Evolutionary conservation across 306 rosid genomes (phyloP).

Genomic region (Sindora glabra): DNA sequence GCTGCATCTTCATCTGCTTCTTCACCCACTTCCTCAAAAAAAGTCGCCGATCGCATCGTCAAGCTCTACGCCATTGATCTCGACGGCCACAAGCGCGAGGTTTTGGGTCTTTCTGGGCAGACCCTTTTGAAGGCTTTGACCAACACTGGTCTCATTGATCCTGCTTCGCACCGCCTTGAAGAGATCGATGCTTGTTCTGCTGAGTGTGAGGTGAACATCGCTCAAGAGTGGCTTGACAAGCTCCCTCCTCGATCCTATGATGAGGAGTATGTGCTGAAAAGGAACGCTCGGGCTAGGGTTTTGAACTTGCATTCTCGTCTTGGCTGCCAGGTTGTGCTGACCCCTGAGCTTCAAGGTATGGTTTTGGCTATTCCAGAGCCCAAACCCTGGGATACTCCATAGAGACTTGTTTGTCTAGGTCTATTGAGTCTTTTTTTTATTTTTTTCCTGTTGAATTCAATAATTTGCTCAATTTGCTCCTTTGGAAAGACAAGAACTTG

Average conservation of each 20-base stretch:
- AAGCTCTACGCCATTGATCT: slow-evolving; percentile 67
- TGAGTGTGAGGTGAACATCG: slow-evolving; percentile 87
- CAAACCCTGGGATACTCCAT: slow-evolving; percentile 85
- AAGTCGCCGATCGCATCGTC: slow-evolving; percentile 80
- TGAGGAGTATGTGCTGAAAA: slow-evolving; percentile 71
- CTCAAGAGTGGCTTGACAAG: slow-evolving; percentile 87
- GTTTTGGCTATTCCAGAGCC: slow-evolving; percentile 84
- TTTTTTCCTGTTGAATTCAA: too few relatives aligned
- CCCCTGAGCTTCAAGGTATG: slow-evolving; percentile 87
- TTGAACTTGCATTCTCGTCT: slow-evolving; percentile 82
- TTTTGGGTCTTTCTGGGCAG: slow-evolving; percentile 75
- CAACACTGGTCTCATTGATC: slow-evolving; percentile 70
- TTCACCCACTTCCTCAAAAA: slow-evolving; percentile 31
- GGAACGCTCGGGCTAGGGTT: slow-evolving; percentile 52
- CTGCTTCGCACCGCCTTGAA: slow-evolving; percentile 82
- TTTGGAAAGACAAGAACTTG: neutral
- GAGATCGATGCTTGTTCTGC: slow-evolving; percentile 92
- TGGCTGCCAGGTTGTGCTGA: slow-evolving; percentile 82
- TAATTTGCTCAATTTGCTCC: slow-evolving; percentile 4
- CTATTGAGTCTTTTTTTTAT: neutral
- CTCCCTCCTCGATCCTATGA: slow-evolving; percentile 80
- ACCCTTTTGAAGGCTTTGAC: slow-evolving; percentile 71
- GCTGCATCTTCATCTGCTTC: slow-evolving; percentile 15
- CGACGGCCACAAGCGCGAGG: slow-evolving; percentile 58
- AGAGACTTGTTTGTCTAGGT: neutral